These are phyloP conservation scores for Phyllosticta ampelicida DNA, from an alignment of 2,329 filamentous ascomycete genomes.

Conservation along the genomic window DNA sequence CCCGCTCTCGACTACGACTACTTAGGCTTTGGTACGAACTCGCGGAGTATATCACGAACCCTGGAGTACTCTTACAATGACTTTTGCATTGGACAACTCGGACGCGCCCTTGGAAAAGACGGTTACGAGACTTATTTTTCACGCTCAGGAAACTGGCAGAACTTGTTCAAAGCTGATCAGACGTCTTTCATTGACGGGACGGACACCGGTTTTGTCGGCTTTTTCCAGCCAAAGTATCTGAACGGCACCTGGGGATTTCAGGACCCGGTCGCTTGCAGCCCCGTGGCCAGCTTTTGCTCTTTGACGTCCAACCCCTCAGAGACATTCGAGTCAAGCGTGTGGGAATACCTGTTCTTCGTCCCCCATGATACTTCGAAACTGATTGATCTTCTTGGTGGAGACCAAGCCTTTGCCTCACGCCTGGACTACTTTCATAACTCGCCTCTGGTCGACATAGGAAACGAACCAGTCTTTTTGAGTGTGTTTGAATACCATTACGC, in stretches of 20 bases:
- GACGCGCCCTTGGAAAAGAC: constrained; percentile 41
- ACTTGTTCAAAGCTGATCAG: constrained; percentile 44
- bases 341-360: constrained; percentile 59
- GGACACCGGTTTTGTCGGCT: constrained; percentile 57
- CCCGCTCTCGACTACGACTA: constrained; percentile 32
- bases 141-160: constrained; percentile 55
- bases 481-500: constrained; percentile 38
- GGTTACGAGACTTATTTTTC: constrained; percentile 48
- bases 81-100: constrained; percentile 53
- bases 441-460: constrained; percentile 35
- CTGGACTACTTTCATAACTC: constrained; percentile 36
- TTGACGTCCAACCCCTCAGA: constrained; percentile 43
- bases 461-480: constrained; percentile 37
- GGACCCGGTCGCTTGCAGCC: constrained; percentile 41
- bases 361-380: constrained; percentile 33
- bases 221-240: constrained; percentile 57
- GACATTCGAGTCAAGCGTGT: constrained; percentile 61
- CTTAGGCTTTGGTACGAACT: constrained; percentile 33
- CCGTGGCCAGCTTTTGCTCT: constrained; percentile 22
- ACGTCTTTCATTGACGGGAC: constrained; percentile 27
- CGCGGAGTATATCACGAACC: constrained; percentile 30
- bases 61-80: constrained; percentile 34
- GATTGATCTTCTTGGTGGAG: constrained; percentile 31
- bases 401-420: constrained; percentile 29
- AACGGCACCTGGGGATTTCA: constrained; percentile 60